Evolutionary conservation across 805 yeast species (phyloP).

Genomic region (Ogataea minuta): DNA sequence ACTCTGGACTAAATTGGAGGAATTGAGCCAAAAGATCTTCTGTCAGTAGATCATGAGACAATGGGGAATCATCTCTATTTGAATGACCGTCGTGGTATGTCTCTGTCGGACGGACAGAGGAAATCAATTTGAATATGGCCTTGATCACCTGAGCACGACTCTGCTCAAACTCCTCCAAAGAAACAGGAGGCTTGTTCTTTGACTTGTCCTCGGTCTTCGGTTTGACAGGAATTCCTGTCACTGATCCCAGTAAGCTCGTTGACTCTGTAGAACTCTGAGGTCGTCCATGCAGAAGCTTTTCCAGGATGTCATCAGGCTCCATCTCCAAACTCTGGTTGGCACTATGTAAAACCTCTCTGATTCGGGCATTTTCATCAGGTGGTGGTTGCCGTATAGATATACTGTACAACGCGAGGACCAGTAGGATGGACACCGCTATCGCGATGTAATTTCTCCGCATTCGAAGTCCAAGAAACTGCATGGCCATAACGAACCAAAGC

Average conservation of each 20-base stretch:
- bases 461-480: slow-evolving; percentile 9
- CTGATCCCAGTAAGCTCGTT: too few species aligned
- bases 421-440: slow-evolving; percentile 4
- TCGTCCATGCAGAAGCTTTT: slow-evolving; percentile 9
- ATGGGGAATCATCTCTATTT: slow-evolving; percentile 14
- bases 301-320: slow-evolving; percentile 13
- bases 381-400: neutral
- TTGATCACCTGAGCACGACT: slow-evolving; percentile 20
- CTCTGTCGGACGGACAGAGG: slow-evolving; percentile 17
- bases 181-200: slow-evolving; percentile 4
- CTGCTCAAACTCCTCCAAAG: slow-evolving; percentile 12
- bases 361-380: slow-evolving; percentile 8
- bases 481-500: neutral
- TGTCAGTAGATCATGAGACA: slow-evolving; percentile 12
- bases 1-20: slow-evolving; percentile 42
- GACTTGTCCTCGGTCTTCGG: slow-evolving; percentile 1
- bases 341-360: slow-evolving; percentile 7
- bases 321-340: slow-evolving; percentile 12
- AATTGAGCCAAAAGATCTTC: slow-evolving; percentile 20
- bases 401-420: slow-evolving; percentile 5
- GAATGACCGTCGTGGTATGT: slow-evolving; percentile 13
- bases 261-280: neutral
- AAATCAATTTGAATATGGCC: slow-evolving; percentile 23
- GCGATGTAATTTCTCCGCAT: slow-evolving; percentile 7
- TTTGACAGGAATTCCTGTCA: neutral